Percentiles rank a stretch among this genome's conserved stretches.
These are phyloP conservation scores for Strigomonas oncopelti DNA, from an alignment of 208 protist species.

Conservation along the genomic window DNA sequence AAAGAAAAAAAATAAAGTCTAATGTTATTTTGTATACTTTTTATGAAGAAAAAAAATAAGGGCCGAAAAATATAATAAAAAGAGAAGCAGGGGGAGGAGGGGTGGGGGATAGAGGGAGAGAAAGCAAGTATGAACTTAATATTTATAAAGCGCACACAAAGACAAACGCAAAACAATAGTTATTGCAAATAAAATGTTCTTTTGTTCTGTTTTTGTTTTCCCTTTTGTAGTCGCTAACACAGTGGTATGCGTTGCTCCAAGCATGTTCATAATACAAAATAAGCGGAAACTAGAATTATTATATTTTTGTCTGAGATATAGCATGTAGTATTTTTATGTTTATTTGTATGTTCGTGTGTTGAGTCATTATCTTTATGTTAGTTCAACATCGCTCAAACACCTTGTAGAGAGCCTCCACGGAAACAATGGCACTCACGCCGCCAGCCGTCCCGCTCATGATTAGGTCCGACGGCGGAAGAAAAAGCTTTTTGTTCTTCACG, in stretches of 20 bases:
- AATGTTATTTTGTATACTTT: background rate
- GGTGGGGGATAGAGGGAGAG: conserved; percentile 9
- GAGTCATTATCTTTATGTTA: background rate
- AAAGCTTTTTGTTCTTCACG: conserved; percentile 58
- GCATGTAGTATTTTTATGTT: background rate
- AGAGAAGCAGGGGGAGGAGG: conserved; percentile 12
- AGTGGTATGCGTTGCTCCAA: background rate
- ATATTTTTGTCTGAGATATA: no score
- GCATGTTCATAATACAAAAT: background rate
- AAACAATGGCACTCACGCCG: conserved; percentile 56
- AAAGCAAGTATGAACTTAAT: background rate
- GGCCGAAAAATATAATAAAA: conserved; percentile 12
- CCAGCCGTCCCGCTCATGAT: conserved; percentile 46
- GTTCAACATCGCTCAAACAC: conserved; percentile 86
- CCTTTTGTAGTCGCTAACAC: background rate
- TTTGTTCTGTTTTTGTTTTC: no score
- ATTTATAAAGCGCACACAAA: conserved; percentile 1
- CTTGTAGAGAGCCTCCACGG: conserved; percentile 85
- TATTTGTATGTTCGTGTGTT: background rate
- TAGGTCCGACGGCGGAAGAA: conserved; percentile 43
- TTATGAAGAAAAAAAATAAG: conserved; percentile 7
- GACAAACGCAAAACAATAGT: conserved; percentile 17
- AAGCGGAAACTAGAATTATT: no score
- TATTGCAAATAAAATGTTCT: background rate
- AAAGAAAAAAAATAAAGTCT: conserved; percentile 16